phyloP scores from a whole-genome alignment of 2,329 filamentous ascomycete genomes.

The Zymoseptoria brevis region DNA sequence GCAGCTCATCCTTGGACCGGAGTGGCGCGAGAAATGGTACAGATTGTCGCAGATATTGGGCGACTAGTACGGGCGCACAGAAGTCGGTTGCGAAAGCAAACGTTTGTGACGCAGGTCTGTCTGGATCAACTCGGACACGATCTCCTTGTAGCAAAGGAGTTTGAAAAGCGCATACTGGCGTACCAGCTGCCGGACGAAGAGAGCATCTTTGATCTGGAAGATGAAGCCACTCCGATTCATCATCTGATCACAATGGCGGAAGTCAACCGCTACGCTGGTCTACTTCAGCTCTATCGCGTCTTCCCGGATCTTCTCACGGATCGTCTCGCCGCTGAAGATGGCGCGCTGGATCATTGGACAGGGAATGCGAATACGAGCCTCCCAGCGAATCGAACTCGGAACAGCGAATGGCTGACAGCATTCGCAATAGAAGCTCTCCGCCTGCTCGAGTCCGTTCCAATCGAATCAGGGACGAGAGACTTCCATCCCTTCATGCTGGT shows the following conservation, averaged over 20 bases:
- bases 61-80: conserved; percentile 23
- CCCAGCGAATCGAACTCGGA: conserved; percentile 17
- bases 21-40: conserved; percentile 38
- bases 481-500: conserved; percentile 49
- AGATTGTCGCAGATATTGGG: conserved; percentile 40
- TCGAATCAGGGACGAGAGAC: conserved; percentile 47
- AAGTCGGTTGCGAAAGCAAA: conserved; percentile 10
- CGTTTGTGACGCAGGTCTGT: conserved; percentile 17
- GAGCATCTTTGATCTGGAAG: conserved; percentile 45
- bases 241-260: conserved; percentile 49
- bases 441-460: conserved; percentile 43
- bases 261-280: conserved; percentile 45
- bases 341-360: background rate
- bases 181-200: conserved; percentile 42
- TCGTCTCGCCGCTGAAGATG: conserved; percentile 1
- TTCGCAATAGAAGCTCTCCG: conserved; percentile 46
- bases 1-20: conserved; percentile 39
- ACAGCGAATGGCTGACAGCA: conserved; percentile 41
- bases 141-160: conserved; percentile 28
- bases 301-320: conserved; percentile 35
- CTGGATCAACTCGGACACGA: conserved; percentile 15
- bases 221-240: conserved; percentile 45
- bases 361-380: background rate
- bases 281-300: conserved; percentile 49
- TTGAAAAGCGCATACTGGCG: conserved; percentile 44